phyloP scores from a whole-genome alignment of 1,284 basidiomycete genomes.

The Malassezia sympodialis region DNA sequence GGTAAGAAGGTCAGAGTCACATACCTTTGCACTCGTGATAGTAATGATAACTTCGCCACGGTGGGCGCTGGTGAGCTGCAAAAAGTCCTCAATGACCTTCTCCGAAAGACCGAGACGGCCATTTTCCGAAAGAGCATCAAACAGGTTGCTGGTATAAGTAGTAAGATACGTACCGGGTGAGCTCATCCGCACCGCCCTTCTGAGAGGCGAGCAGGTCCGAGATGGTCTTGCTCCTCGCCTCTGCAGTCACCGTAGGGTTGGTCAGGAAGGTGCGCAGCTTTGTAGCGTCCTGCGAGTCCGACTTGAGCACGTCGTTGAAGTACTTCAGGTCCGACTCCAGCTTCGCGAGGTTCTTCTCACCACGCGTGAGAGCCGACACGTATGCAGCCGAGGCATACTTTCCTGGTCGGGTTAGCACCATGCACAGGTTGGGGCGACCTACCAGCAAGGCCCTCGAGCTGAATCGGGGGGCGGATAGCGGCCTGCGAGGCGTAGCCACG shows the following conservation, averaged over 20 bases:
- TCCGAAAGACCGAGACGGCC: slow-evolving; percentile 73
- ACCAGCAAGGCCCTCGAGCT: slow-evolving; percentile 43
- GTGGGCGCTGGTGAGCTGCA: slow-evolving; percentile 76
- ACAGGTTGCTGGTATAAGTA: slow-evolving; percentile 58
- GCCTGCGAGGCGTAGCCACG: slow-evolving; percentile 46
- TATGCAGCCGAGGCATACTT: slow-evolving; percentile 95
- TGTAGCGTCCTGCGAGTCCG: slow-evolving; percentile 47
- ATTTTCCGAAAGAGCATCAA: slow-evolving; percentile 83
- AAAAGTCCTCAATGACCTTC: slow-evolving; percentile 83
- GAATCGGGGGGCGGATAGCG: slow-evolving; percentile 31
- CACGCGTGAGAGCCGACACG: slow-evolving; percentile 74
- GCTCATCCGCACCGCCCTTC: slow-evolving; percentile 34
- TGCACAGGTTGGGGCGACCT: slow-evolving; percentile 4
- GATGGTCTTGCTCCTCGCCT: slow-evolving; percentile 66
- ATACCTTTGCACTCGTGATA: slow-evolving; percentile 63
- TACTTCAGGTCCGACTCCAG: slow-evolving; percentile 59
- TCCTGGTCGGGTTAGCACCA: slow-evolving; percentile 50
- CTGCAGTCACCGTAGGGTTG: slow-evolving; percentile 77
- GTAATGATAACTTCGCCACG: slow-evolving; percentile 85
- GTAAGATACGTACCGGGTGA: slow-evolving; percentile 38
- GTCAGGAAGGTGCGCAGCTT: slow-evolving; percentile 63
- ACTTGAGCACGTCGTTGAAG: slow-evolving; percentile 36
- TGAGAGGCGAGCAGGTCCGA: slow-evolving; percentile 55
- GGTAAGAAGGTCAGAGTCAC: slow-evolving; percentile 16
- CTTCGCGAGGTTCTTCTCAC: slow-evolving; percentile 46